These are phyloP conservation scores for Aspergillus jensenii DNA, from an alignment of 2,329 filamentous ascomycete genomes.

Conservation along the genomic window DNA sequence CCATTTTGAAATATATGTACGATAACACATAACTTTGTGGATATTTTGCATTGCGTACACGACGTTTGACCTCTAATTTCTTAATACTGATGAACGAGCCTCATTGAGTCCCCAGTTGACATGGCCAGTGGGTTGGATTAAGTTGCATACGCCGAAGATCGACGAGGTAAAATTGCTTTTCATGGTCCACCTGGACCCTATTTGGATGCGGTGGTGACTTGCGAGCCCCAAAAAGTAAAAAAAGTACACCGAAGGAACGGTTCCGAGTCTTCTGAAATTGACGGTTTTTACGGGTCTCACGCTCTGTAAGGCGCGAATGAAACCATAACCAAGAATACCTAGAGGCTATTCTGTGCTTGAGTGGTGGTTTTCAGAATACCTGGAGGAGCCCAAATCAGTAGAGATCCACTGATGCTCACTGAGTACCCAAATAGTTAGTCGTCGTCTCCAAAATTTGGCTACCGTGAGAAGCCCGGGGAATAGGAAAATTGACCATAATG, in stretches of 20 bases:
- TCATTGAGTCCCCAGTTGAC: not conserved
- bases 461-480: not conserved
- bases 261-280: not conserved
- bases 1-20: not conserved
- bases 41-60: too few relatives aligned
- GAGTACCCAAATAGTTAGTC: not conserved
- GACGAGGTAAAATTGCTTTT: constrained; percentile 12
- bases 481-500: not conserved
- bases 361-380: not conserved
- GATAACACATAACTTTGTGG: not conserved
- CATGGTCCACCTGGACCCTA: not conserved
- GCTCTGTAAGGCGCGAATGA: not conserved
- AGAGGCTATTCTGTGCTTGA: not conserved
- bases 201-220: not conserved
- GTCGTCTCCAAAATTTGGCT: not conserved
- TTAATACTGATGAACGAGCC: not conserved
- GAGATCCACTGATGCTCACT: not conserved
- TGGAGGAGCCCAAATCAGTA: not conserved
- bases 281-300: not conserved
- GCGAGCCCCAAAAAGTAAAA: not conserved
- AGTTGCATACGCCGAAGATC: constrained; percentile 19
- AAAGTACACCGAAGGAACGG: not conserved
- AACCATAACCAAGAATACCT: not conserved
- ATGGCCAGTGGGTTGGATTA: constrained; percentile 6
- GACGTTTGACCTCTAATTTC: not conserved